phyloP scores from a whole-genome alignment of 345 rosid species.

The Arabidopsis arenosa region DNA sequence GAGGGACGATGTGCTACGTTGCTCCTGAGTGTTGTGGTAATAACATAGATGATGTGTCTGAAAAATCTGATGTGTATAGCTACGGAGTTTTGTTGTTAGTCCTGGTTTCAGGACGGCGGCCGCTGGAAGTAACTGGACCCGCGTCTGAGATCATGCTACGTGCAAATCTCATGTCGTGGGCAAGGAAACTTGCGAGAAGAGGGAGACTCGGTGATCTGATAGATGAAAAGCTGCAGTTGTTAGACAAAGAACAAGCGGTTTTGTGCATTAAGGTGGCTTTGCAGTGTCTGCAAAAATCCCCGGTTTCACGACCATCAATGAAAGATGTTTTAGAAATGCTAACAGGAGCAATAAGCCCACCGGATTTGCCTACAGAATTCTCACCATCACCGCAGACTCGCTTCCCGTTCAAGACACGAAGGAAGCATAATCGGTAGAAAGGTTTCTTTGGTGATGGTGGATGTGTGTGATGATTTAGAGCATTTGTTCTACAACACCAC shows the following conservation, averaged over 20 bases:
- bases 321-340: constrained; percentile 82
- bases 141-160: constrained; percentile 75
- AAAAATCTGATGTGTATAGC: constrained; percentile 91
- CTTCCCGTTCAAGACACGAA: constrained; percentile 58
- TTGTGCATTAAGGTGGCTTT: constrained; percentile 83
- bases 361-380: constrained; percentile 74
- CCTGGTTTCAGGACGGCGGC: constrained; percentile 84
- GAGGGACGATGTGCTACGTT: constrained; percentile 90
- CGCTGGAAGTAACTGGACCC: constrained; percentile 75
- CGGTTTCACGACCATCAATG: constrained; percentile 74
- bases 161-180: constrained; percentile 93
- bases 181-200: constrained; percentile 71
- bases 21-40: constrained; percentile 93
- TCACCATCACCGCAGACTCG: constrained; percentile 83
- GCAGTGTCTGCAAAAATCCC: constrained; percentile 84
- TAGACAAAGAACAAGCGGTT: constrained; percentile 74
- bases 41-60: constrained; percentile 61
- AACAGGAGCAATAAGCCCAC: constrained; percentile 58
- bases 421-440: constrained; percentile 49
- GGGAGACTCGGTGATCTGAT: constrained; percentile 83
- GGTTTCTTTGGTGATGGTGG: constrained; percentile 8
- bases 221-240: constrained; percentile 58
- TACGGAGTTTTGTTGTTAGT: constrained; percentile 80
- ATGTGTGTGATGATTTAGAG: background rate
- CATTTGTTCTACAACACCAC: background rate